These are phyloP conservation scores for Ascochyta pisi DNA, from an alignment of 2,329 filamentous ascomycete species.

Conservation along the genomic window DNA sequence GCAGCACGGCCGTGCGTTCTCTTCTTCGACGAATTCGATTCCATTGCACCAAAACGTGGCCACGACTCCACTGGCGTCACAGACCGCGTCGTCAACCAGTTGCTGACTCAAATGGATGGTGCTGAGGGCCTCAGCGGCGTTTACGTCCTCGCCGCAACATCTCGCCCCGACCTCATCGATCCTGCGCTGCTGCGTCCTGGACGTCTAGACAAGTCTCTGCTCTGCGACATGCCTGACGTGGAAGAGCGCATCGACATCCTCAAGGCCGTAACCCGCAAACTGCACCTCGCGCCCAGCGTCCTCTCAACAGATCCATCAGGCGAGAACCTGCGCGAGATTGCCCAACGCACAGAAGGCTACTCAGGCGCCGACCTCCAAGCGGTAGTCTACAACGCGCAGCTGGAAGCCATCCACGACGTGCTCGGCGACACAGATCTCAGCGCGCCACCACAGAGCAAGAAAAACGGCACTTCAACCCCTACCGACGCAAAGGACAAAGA, in stretches of 20 bases:
- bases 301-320: slow-evolving; percentile 50
- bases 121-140: slow-evolving; percentile 94
- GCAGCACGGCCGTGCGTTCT: slow-evolving; percentile 92
- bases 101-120: slow-evolving; percentile 98
- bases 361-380: slow-evolving; percentile 95
- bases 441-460: slow-evolving; percentile 38
- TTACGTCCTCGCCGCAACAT: slow-evolving; percentile 94
- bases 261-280: slow-evolving; percentile 79
- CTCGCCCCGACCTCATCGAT: slow-evolving; percentile 91
- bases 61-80: slow-evolving; percentile 99
- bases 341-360: slow-evolving; percentile 82
- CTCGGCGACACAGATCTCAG: slow-evolving; percentile 65
- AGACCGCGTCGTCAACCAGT: slow-evolving; percentile 96
- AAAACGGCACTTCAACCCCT: slow-evolving; percentile 24
- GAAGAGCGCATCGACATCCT: slow-evolving; percentile 91
- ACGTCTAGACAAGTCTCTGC: slow-evolving; percentile 87
- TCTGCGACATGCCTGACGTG: slow-evolving; percentile 84
- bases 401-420: slow-evolving; percentile 95
- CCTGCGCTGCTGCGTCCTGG: slow-evolving; percentile 90
- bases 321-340: slow-evolving; percentile 71
- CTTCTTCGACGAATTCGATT: slow-evolving; percentile 99
- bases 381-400: slow-evolving; percentile 92
- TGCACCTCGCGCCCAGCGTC: slow-evolving; percentile 74
- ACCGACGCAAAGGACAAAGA: slow-evolving; percentile 1
- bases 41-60: slow-evolving; percentile 94